Base-by-base conservation (phyloP, 768 basidiomycete genomes). In the Pluteus cervinus region DNA sequence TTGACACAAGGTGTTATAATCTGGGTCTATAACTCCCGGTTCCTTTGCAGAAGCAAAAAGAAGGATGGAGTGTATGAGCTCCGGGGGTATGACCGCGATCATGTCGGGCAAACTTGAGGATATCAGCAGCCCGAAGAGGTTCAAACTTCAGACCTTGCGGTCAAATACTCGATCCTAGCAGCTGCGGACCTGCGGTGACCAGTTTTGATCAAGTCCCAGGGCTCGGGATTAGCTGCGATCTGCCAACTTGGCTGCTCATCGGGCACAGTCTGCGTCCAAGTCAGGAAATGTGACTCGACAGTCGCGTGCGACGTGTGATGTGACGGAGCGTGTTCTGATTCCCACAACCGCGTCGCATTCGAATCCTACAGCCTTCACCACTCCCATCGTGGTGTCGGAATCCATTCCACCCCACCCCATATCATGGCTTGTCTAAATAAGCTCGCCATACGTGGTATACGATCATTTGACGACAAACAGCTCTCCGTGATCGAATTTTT, bases 401-500 rank as follows among this genome's bases (percentile, higher is more conserved):
- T n/a, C n/a, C n/a, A n/a, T n/a, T n/a, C n/a, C n/a, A 10, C 24
- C 14, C 12, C 32, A 11, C 7, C 15, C 37, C 21, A 22, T 33
- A 34, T 41, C 36, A 86, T 87, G 91, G 84, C 91, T 16, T 73
- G 72, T 36, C 69, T 97, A 31, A 84, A 92, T 72, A 94, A 93
- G 61, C 81, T 97, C 29, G 92, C 90, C 10, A 92, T 97, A 42
- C 76, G 92, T 24, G 87, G 87, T 14, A 97, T 96, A 46, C 84
- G 93, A 4, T 90, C 89, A 0, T 98, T 98, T 54, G 94, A 97
- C 68, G 90, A 94, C 75, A 94, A 97, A 52, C 76, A 84, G 47
- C 77, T 92, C 45, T 73, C 88, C 2, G 75, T 98, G 48, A 94
- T 99, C 57, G 88, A 98, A 60, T 99, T 99, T 66, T 97, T 91